Percentiles rank a stretch among this genome's conserved stretches.
Conservation (phyloP, 1,139 yeast genomes). For the Zygosaccharomyces sapae region DNA sequence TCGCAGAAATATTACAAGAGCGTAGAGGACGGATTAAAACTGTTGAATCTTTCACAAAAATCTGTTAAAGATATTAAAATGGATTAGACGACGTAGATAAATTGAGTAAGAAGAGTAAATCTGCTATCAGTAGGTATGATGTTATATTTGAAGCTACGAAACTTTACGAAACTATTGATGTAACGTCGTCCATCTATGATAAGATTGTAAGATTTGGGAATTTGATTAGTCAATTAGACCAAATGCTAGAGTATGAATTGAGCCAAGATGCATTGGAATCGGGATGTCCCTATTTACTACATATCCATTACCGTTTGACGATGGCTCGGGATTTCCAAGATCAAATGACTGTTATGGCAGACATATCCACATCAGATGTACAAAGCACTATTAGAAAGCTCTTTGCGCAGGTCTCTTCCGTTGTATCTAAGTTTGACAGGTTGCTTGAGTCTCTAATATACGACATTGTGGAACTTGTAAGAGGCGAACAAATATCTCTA, state of each 20-base stretch:
- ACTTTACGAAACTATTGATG: conserved; percentile 67
- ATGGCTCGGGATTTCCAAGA: conserved; percentile 76
- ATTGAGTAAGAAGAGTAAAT: conserved; percentile 50
- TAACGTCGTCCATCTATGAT: conserved; percentile 60
- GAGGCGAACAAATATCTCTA: conserved; percentile 61
- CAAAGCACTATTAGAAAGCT: conserved; percentile 62
- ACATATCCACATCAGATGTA: conserved; percentile 61
- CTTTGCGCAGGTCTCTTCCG: conserved; percentile 43
- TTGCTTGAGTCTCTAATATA: conserved; percentile 58
- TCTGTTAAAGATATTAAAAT: conserved; percentile 45
- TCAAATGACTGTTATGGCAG: conserved; percentile 55
- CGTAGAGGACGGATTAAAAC: conserved; percentile 27
- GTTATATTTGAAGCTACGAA: conserved; percentile 58
- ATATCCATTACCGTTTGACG: conserved; percentile 66
- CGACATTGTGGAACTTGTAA: conserved; percentile 63
- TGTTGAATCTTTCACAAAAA: conserved; percentile 36
- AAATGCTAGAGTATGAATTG: conserved; percentile 51
- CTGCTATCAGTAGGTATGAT: conserved; percentile 53
- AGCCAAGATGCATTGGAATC: conserved; percentile 50
- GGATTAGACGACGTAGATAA: conserved; percentile 58
- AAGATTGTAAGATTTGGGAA: conserved; percentile 58
- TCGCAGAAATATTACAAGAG: conserved; percentile 38
- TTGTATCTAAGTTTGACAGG: conserved; percentile 61
- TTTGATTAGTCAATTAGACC: conserved; percentile 48
- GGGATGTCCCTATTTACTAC: conserved; percentile 56